These are phyloP conservation scores for Lophiostoma macrostomum DNA, from an alignment of 495 filamentous ascomycete genomes.

Conservation along the genomic window DNA sequence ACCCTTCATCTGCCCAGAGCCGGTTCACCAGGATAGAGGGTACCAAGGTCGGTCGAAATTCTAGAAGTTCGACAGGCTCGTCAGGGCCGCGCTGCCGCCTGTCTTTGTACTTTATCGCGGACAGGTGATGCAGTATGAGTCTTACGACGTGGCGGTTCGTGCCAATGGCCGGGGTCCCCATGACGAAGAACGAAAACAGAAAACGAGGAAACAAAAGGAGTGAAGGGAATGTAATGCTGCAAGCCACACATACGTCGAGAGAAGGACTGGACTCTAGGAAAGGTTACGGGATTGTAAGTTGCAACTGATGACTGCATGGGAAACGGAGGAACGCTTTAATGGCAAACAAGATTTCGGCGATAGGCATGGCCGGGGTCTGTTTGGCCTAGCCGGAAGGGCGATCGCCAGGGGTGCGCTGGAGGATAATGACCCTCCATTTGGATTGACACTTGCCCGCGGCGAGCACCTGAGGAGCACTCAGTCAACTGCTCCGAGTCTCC, in stretches of 20 bases:
- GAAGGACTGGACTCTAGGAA: neutral
- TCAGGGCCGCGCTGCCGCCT: constrained; percentile 21
- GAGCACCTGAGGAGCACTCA: no score
- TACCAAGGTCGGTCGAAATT: constrained; percentile 31
- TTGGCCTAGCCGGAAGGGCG: no score
- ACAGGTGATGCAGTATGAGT: constrained; percentile 23
- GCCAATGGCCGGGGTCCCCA: neutral
- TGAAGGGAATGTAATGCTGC: neutral
- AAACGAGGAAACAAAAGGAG: constrained; percentile 6
- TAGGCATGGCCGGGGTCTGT: neutral
- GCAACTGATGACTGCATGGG: neutral
- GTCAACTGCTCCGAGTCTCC: no score
- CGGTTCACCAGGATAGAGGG: constrained; percentile 26
- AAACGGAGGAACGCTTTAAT: neutral
- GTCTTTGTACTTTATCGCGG: constrained; percentile 26
- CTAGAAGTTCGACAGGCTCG: constrained; percentile 23
- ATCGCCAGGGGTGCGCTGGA: no score
- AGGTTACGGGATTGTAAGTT: no score
- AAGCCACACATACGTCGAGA: neutral
- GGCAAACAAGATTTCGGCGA: constrained; percentile 11
- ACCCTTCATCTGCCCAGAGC: constrained; percentile 28
- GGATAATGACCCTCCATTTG: no score
- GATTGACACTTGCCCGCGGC: no score
- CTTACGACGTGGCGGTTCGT: constrained; percentile 20
- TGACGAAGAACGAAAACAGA: neutral